A percentile compares a stretch with the other conserved stretches of the same genome.
phyloP scores from a whole-genome alignment of 495 filamentous ascomycete genomes.

The Penicillium cinerascens region DNA sequence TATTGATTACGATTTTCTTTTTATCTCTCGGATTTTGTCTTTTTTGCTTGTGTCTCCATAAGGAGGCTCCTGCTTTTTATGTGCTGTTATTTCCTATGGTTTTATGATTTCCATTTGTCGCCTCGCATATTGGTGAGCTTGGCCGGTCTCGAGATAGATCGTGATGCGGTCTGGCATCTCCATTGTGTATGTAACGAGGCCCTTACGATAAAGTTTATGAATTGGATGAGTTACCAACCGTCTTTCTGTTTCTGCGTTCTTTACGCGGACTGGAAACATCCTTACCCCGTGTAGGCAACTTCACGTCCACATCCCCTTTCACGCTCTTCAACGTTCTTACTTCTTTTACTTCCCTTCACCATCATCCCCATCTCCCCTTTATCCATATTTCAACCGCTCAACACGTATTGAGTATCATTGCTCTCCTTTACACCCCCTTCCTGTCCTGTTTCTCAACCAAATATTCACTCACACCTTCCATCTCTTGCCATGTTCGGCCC shows the following conservation, averaged over 20 bases:
- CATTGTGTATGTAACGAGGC: constrained; percentile 18
- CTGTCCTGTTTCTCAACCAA: not conserved
- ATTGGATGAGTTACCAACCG: constrained; percentile 1
- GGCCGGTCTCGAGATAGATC: constrained; percentile 4
- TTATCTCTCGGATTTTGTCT: constrained; percentile 15
- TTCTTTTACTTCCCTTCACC: not conserved
- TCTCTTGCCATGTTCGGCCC: not conserved
- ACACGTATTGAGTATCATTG: not conserved
- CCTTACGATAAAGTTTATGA: constrained; percentile 14
- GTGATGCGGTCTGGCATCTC: constrained; percentile 5
- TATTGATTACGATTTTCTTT: constrained; percentile 33
- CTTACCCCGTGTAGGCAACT: too few species aligned
- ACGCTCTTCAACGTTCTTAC: not conserved
- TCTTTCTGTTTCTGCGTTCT: not conserved
- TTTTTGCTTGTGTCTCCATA: not conserved
- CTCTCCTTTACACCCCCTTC: not conserved
- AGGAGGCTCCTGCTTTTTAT: not conserved
- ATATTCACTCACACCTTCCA: not conserved
- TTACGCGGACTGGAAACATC: not conserved
- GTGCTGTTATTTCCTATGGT: constrained; percentile 8
- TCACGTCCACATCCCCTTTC: too few species aligned
- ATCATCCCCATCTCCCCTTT: not conserved
- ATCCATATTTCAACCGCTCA: not conserved
- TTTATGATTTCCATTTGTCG: constrained; percentile 30
- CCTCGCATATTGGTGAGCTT: constrained; percentile 14